These are phyloP conservation scores for Priceomyces castillae DNA, from an alignment of 805 yeast genomes.

Conservation along the genomic window DNA sequence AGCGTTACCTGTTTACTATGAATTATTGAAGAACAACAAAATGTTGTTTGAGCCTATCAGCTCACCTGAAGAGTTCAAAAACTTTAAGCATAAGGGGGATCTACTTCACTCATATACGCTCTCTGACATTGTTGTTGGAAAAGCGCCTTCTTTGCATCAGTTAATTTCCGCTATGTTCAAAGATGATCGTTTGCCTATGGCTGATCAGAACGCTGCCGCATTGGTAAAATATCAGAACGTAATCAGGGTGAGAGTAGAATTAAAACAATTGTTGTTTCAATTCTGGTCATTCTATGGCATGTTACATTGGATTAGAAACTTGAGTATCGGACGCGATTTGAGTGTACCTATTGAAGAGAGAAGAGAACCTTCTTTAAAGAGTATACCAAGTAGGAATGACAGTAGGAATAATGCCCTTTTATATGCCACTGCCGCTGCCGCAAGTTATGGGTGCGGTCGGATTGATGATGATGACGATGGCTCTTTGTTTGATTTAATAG, in stretches of 20 bases:
- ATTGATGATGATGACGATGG: not conserved
- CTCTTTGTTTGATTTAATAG: not conserved
- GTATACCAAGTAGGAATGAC: conserved; percentile 21
- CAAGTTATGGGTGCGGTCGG: conserved; percentile 2
- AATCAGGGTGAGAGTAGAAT: conserved; percentile 38
- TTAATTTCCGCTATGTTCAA: conserved; percentile 20
- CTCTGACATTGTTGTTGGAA: conserved; percentile 29
- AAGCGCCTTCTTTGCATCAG: conserved; percentile 34
- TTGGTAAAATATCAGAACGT: conserved; percentile 31
- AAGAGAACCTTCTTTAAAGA: conserved; percentile 21
- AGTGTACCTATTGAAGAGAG: conserved; percentile 29
- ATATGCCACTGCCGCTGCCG: conserved; percentile 22
- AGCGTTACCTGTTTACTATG: conserved; percentile 18
- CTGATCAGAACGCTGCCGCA: conserved; percentile 14
- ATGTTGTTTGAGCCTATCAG: conserved; percentile 38
- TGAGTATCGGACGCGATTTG: conserved; percentile 35
- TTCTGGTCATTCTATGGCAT: conserved; percentile 42
- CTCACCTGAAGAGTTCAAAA: conserved; percentile 17
- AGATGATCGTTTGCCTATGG: conserved; percentile 16
- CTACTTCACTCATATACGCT: conserved; percentile 29
- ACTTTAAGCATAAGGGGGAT: conserved; percentile 19
- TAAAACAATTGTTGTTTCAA: conserved; percentile 36
- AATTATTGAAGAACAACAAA: conserved; percentile 24
- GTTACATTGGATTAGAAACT: conserved; percentile 37
- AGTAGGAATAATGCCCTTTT: conserved; percentile 22